These are phyloP conservation scores for Kuraishia capsulata DNA, from an alignment of 805 yeast species.

Conservation along the genomic window DNA sequence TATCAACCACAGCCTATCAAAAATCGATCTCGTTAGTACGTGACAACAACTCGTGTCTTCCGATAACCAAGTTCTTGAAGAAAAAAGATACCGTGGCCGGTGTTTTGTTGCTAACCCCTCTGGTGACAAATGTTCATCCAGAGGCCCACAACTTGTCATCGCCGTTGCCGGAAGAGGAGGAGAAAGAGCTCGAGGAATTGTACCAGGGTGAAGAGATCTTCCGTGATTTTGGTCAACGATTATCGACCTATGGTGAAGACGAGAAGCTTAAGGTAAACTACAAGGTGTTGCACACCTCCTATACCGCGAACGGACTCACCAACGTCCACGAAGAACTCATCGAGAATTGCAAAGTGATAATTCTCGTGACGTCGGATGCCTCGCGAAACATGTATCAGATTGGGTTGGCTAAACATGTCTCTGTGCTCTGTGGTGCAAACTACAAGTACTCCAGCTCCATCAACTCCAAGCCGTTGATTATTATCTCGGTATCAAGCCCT, in stretches of 20 bases:
- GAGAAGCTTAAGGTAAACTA: conserved; percentile 19
- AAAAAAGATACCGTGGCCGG: conserved; percentile 12
- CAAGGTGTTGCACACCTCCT: conserved; percentile 47
- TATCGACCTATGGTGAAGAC: conserved; percentile 25
- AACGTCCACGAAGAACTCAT: conserved; percentile 44
- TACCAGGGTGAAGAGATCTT: conserved; percentile 41
- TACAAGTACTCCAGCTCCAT: conserved; percentile 22
- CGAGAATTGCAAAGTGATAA: conserved; percentile 40
- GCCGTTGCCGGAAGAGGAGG: conserved; percentile 3
- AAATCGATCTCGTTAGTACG: conserved; percentile 44
- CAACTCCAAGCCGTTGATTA: conserved; percentile 37
- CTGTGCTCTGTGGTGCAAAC: conserved; percentile 41
- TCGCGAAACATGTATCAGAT: conserved; percentile 52
- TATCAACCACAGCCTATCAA: conserved; percentile 38
- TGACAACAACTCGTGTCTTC: conserved; percentile 41
- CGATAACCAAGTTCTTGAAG: conserved; percentile 32
- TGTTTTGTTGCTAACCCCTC: conserved; percentile 22
- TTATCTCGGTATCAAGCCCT: conserved; percentile 55
- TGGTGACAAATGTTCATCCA: conserved; percentile 23
- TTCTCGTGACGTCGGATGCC: conserved; percentile 49
- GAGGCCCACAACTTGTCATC: conserved; percentile 8
- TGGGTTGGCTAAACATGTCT: conserved; percentile 49
- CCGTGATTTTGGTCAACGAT: conserved; percentile 37
- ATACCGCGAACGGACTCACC: conserved; percentile 50
- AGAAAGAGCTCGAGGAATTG: conserved; percentile 6